Base-by-base conservation (phyloP, 257 asterid species). In the Salvia splendens region DNA sequence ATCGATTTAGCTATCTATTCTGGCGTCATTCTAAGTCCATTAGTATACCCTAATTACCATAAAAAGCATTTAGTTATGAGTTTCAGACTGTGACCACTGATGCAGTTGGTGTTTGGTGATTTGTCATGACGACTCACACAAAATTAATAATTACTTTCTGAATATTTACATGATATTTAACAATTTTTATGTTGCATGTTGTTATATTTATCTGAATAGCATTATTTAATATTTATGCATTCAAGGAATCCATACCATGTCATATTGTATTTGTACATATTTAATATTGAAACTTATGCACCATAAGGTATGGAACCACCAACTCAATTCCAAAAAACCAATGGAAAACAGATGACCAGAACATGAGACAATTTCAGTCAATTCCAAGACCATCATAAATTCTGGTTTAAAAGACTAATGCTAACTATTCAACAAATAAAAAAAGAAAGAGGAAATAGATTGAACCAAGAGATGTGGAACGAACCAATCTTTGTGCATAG, bases 401-500 rank as follows among this genome's bases (percentile, higher is more conserved):
- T 17, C 24, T 24, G 28, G 11, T 40, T 51, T 46, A 12, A 66
- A 75, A 30, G 75, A 57, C 30, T 53, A 61, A 67, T 48, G 56
- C 56, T 50, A 48, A 49, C 30, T 62, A 46, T 6, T 52, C 33
- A 52, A 20, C 41, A 64, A 71, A 55, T 7, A 54, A 67, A 12
- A 12, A 61, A 67, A 61, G 50, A 68, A 43, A 68, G 69, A 62
- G 33, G 59, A 71, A 59, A 47, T 8, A 74, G 70, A 53, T 9
- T 63, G 40, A 33, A 68, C 35, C 52, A 71, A 65, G 63, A 68
- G 83, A 63, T 43, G 51, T 75, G 81, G 79, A 61, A 86, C 93
- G 8, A 66, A 94, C 99, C 96, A 79, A 70, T 75, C 71, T 66
- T 80, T 83, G 78, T 82, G 89, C 91, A 76, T 82, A 30, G 86